phyloP scores from a whole-genome alignment of 2,329 filamentous ascomycete genomes.

The Orbilia oligospora region DNA sequence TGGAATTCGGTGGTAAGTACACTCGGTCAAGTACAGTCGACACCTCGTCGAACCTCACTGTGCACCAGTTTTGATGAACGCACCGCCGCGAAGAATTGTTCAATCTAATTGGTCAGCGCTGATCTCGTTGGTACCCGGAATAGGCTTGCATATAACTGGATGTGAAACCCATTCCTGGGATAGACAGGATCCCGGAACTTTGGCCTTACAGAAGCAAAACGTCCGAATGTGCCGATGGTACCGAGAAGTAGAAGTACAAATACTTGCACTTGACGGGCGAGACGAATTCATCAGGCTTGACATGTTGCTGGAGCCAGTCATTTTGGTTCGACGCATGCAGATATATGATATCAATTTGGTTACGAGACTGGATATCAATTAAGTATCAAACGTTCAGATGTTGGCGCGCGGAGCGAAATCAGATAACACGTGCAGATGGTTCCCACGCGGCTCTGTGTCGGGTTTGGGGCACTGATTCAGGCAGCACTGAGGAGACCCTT shows the following conservation, averaged over 20 bases:
- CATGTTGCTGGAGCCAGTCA: no score
- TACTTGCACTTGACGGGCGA: not conserved
- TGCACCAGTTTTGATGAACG: not conserved
- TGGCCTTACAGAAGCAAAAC: slow-evolving; percentile 17
- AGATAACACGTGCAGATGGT: slow-evolving; percentile 13
- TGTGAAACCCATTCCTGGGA: not conserved
- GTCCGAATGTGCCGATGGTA: not conserved
- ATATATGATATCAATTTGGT: no score
- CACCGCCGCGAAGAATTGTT: not conserved
- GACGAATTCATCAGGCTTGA: not conserved
- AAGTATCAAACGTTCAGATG: not conserved
- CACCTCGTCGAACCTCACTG: not conserved
- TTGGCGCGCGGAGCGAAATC: slow-evolving; percentile 27
- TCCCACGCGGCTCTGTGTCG: slow-evolving; percentile 28
- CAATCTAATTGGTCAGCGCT: not conserved
- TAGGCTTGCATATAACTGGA: not conserved
- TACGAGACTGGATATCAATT: not conserved
- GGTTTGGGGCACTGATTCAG: slow-evolving; percentile 13
- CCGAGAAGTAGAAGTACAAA: not conserved
- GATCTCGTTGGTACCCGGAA: not conserved
- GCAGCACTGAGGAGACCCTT: slow-evolving; percentile 41
- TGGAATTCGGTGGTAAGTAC: not conserved
- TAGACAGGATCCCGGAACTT: slow-evolving; percentile 10
- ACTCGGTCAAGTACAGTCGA: not conserved
- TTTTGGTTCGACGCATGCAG: slow-evolving; percentile 14